These are phyloP conservation scores for Protea cynaroides DNA, from an alignment of 164 flowering plant species.

Conservation along the genomic window DNA sequence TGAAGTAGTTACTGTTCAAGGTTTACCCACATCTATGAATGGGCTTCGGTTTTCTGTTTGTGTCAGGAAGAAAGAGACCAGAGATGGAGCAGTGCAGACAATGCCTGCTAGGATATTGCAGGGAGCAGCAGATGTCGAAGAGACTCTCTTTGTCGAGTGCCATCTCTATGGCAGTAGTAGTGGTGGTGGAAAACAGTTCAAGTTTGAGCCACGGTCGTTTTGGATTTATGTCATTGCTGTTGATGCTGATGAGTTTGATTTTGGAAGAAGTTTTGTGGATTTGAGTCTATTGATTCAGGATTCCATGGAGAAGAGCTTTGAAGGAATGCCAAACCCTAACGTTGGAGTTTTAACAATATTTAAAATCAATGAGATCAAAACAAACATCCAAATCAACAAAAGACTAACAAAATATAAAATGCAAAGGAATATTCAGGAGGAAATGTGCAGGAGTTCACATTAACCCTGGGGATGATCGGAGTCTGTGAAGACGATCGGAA, in stretches of 20 bases:
- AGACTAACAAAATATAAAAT: too few relatives aligned
- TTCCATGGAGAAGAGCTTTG: slow-evolving; percentile 57
- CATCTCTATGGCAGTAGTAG: too few relatives aligned
- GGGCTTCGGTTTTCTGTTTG: slow-evolving; percentile 82
- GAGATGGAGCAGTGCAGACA: slow-evolving; percentile 83
- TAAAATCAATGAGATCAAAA: too few relatives aligned
- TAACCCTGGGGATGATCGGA: too few relatives aligned
- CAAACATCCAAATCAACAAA: too few relatives aligned
- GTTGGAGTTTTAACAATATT: too few relatives aligned
- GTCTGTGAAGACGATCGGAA: too few relatives aligned
- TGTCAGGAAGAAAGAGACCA: slow-evolving; percentile 81
- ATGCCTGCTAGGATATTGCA: slow-evolving; percentile 88
- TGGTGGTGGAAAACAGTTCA: too few relatives aligned
- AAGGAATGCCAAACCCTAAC: too few relatives aligned
- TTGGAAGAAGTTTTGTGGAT: slow-evolving; percentile 67
- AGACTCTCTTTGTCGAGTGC: slow-evolving; percentile 56
- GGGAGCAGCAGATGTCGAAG: slow-evolving; percentile 92
- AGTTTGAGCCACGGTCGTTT: slow-evolving; percentile 77
- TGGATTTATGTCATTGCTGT: slow-evolving; percentile 60
- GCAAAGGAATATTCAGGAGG: too few relatives aligned
- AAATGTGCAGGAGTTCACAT: too few relatives aligned
- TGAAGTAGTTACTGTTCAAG: slow-evolving; percentile 72
- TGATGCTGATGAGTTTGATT: slow-evolving; percentile 79
- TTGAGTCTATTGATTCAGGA: slow-evolving; percentile 69
- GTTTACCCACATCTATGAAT: slow-evolving; percentile 86